Evolutionary conservation across 2,329 filamentous ascomycete species (phyloP).

Genomic region (Hirsutella thompsonii): DNA sequence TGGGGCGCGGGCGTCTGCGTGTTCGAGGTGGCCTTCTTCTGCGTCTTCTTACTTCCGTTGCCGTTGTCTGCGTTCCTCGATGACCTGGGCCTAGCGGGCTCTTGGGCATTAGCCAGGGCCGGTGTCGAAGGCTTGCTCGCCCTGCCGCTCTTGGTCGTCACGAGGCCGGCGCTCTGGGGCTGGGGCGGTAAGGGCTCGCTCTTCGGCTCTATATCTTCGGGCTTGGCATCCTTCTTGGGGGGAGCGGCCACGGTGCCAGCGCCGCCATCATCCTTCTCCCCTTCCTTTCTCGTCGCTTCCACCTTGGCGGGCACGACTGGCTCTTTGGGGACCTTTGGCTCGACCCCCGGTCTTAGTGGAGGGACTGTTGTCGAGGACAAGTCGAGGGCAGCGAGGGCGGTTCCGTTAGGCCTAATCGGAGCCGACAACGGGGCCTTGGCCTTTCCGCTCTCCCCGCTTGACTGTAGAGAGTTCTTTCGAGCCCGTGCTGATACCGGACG

Average conservation of each 20-base stretch:
- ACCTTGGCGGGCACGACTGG: constrained; percentile 18
- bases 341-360: constrained; percentile 15
- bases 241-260: constrained; percentile 14
- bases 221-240: constrained; percentile 30
- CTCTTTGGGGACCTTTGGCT: constrained; percentile 41
- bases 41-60: constrained; percentile 40
- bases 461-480: constrained; percentile 61
- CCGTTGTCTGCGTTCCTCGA: constrained; percentile 31
- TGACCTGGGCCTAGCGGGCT: constrained; percentile 39
- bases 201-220: constrained; percentile 22
- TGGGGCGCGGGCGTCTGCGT: constrained; percentile 22
- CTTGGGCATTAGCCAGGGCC: constrained; percentile 45
- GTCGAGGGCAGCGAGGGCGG: constrained; percentile 26
- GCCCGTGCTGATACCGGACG: constrained; percentile 58
- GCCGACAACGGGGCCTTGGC: constrained; percentile 45
- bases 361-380: constrained; percentile 15
- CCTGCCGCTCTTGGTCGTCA: constrained; percentile 53
- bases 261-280: constrained; percentile 15
- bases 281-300: constrained; percentile 20
- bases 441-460: constrained; percentile 39
- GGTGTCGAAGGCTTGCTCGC: constrained; percentile 57
- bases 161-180: constrained; percentile 25
- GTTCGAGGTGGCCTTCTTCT: constrained; percentile 41
- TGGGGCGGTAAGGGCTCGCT: constrained; percentile 32
- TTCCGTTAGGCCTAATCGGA: constrained; percentile 47